Evolutionary conservation across 148 eudicot species (phyloP).

Genomic region (Rhododendron vialii): DNA sequence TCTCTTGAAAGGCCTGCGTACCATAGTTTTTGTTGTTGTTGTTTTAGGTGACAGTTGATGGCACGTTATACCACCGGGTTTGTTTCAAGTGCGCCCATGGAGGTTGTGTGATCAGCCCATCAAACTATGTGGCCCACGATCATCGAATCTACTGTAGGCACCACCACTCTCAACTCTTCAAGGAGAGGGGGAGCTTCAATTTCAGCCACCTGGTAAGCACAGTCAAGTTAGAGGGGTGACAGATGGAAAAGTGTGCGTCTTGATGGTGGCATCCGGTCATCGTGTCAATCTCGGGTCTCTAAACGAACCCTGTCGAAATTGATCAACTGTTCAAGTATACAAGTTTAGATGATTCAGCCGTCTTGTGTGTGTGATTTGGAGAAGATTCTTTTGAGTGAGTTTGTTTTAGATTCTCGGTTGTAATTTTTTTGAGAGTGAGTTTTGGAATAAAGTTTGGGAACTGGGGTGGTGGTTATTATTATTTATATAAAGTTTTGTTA

Average conservation of each 20-base stretch:
- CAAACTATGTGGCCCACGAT: slow-evolving; percentile 78
- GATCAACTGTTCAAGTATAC: background rate
- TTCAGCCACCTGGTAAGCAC: slow-evolving; percentile 67
- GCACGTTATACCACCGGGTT: slow-evolving; percentile 60
- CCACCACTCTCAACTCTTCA: slow-evolving; percentile 85
- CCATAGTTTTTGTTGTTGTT: background rate
- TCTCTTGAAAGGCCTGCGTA: background rate
- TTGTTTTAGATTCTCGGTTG: background rate
- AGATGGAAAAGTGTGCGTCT: slow-evolving; percentile 1
- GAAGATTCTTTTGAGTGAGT: background rate
- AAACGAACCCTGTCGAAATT: background rate
- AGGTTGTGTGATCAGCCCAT: slow-evolving; percentile 80
- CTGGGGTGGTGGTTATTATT: background rate
- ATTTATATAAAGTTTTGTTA: background rate
- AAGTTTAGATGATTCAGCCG: background rate
- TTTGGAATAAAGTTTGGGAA: background rate
- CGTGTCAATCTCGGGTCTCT: background rate
- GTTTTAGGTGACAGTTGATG: slow-evolving; percentile 76
- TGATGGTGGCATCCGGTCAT: background rate
- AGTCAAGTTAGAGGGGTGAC: slow-evolving; percentile 20
- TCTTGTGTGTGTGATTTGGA: background rate
- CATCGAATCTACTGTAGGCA: slow-evolving; percentile 77
- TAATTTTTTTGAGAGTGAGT: background rate
- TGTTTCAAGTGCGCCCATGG: slow-evolving; percentile 85
- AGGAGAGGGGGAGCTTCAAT: slow-evolving; percentile 83